Evolutionary conservation across 1,284 basidiomycete genomes (phyloP).

Genomic region (Caloboletus firmus): DNA sequence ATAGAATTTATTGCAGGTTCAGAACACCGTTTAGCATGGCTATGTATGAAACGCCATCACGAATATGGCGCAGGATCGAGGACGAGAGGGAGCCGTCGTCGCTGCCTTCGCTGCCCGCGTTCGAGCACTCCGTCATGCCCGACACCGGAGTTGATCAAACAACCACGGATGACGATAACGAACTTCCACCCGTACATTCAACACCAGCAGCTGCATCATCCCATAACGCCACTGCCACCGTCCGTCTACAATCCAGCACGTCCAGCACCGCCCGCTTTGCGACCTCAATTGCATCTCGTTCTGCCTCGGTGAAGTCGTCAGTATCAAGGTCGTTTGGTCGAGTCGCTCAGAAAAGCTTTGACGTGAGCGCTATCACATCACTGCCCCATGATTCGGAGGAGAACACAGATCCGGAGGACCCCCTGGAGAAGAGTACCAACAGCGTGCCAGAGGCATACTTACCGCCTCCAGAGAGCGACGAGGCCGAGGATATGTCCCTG

Average conservation of each 20-base stretch:
- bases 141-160: slow-evolving; percentile 33
- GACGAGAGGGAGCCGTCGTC: slow-evolving; percentile 75
- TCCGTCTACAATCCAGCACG: slow-evolving; percentile 54
- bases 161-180: slow-evolving; percentile 38
- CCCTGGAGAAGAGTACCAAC: slow-evolving; percentile 41
- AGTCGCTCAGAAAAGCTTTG: slow-evolving; percentile 51
- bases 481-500: slow-evolving; percentile 49
- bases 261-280: slow-evolving; percentile 73
- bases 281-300: slow-evolving; percentile 59
- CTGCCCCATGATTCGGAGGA: slow-evolving; percentile 45
- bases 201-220: slow-evolving; percentile 54
- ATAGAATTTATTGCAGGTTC: not conserved
- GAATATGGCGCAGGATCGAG: slow-evolving; percentile 77
- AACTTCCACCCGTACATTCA: slow-evolving; percentile 54
- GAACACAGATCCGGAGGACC: slow-evolving; percentile 43
- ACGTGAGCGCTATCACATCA: slow-evolving; percentile 57
- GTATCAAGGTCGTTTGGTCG: slow-evolving; percentile 36
- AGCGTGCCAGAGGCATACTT: slow-evolving; percentile 54
- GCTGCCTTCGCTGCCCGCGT: slow-evolving; percentile 66
- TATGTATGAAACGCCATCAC: slow-evolving; percentile 72
- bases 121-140: slow-evolving; percentile 57
- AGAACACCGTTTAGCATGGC: slow-evolving; percentile 26
- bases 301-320: slow-evolving; percentile 42
- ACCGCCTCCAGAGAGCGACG: slow-evolving; percentile 44
- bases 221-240: slow-evolving; percentile 45